Conservation (phyloP, 306 rosid genomes). For the Rubus parviflorus region DNA sequence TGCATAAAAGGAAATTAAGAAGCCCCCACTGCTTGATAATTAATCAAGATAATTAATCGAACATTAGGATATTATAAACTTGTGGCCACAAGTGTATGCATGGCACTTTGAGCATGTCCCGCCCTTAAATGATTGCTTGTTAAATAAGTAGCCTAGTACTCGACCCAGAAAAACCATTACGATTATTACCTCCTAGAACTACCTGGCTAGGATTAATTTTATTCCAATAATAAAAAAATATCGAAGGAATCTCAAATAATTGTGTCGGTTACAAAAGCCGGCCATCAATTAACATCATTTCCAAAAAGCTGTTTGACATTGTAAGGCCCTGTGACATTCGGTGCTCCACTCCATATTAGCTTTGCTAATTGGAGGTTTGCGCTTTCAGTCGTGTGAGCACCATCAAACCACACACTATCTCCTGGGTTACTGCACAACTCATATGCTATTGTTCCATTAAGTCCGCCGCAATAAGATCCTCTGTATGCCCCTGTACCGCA, state of each 20-base stretch:
- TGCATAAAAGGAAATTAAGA: too few relatives aligned
- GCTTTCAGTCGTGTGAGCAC: slow-evolving; percentile 27
- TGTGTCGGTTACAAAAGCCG: too few relatives aligned
- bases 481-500: not conserved
- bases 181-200: not conserved
- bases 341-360: slow-evolving; percentile 34
- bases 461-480: slow-evolving; percentile 30
- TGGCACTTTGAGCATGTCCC: too few relatives aligned
- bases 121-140: too few relatives aligned
- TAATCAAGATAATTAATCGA: too few relatives aligned
- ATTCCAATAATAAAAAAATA: not conserved
- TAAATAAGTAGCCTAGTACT: too few relatives aligned
- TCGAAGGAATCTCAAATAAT: not conserved
- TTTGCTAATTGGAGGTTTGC: slow-evolving; percentile 20
- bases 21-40: too few relatives aligned
- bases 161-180: too few relatives aligned
- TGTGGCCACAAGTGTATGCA: too few relatives aligned
- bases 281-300: not conserved
- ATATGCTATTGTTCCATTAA: slow-evolving; percentile 14
- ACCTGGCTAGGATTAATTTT: not conserved
- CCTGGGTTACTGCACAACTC: slow-evolving; percentile 29
- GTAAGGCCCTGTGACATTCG: slow-evolving; percentile 20
- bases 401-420: slow-evolving; percentile 36
- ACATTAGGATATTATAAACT: too few relatives aligned
- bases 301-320: slow-evolving; percentile 31